These are phyloP conservation scores for Sporobolomyces phaffii DNA, from an alignment of 768 basidiomycete genomes.

Conservation along the genomic window DNA sequence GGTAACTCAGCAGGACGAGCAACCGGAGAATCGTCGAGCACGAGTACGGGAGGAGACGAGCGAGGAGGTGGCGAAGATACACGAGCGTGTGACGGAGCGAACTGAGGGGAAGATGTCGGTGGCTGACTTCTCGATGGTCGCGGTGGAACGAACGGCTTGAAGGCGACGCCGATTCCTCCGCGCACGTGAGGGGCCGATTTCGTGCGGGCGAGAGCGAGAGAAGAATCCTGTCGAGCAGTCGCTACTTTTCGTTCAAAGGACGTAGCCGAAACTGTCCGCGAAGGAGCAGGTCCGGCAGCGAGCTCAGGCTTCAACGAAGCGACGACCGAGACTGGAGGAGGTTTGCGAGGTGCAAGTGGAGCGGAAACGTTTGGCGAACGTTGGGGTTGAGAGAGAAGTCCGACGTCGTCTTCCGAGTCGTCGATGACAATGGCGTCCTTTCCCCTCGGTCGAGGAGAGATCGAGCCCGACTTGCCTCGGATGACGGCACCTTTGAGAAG, in stretches of 20 bases:
- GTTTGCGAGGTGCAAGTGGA: background rate
- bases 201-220: background rate
- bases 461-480: background rate
- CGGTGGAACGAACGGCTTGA: slow-evolving; percentile 25
- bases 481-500: slow-evolving; percentile 20
- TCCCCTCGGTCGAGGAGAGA: background rate
- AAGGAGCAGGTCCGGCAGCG: background rate
- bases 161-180: background rate
- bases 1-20: too few relatives aligned
- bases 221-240: background rate
- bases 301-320: background rate
- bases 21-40: slow-evolving; percentile 2
- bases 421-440: slow-evolving; percentile 6
- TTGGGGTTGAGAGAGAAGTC: background rate
- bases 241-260: background rate
- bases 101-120: background rate
- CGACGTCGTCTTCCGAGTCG: slow-evolving; percentile 26
- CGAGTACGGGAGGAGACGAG: background rate
- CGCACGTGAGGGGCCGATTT: background rate
- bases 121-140: background rate
- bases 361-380: background rate
- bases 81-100: background rate
- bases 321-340: background rate
- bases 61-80: background rate
- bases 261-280: background rate